phyloP scores from a whole-genome alignment of 2,329 filamentous ascomycete species.

The Knoxdaviesia capensis region DNA sequence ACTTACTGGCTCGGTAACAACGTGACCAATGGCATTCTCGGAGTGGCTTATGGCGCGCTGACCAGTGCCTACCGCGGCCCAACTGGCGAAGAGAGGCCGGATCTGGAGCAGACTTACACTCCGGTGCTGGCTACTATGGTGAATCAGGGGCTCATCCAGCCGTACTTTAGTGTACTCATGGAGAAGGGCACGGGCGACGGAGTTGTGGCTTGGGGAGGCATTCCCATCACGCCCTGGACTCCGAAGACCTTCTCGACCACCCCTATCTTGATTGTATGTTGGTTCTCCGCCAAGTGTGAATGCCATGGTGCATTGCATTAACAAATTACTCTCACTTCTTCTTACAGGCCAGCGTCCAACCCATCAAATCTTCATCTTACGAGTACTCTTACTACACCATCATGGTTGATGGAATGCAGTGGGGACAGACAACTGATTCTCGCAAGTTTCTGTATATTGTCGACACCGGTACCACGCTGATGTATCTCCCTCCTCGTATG shows the following conservation, averaged over 20 bases:
- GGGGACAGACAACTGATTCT: constrained; percentile 18
- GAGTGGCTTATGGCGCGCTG: constrained; percentile 27
- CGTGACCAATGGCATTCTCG: constrained; percentile 27
- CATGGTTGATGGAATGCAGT: constrained; percentile 25
- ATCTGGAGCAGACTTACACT: constrained; percentile 20
- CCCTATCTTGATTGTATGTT: constrained; percentile 24
- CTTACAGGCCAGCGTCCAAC: constrained; percentile 21
- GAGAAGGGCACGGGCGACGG: constrained; percentile 24
- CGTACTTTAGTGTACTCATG: constrained; percentile 26
- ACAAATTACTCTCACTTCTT: not conserved
- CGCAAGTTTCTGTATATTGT: constrained; percentile 27
- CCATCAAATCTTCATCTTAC: constrained; percentile 6
- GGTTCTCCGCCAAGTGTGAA: not conserved
- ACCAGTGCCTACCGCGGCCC: constrained; percentile 25
- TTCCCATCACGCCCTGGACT: constrained; percentile 17
- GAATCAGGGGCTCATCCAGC: constrained; percentile 21
- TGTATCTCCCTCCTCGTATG: constrained; percentile 27
- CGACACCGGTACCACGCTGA: constrained; percentile 30
- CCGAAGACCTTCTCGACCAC: constrained; percentile 13
- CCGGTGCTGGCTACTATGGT: constrained; percentile 29
- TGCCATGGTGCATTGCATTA: not conserved
- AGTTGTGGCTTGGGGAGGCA: constrained; percentile 24
- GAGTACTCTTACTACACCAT: constrained; percentile 32
- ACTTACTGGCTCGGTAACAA: constrained; percentile 32
- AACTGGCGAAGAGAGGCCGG: constrained; percentile 16